A percentile compares a stretch with the other conserved stretches of the same genome.
phyloP scores from a whole-genome alignment of 2,329 filamentous ascomycete species.

The Zymoseptoria ardabiliae region DNA sequence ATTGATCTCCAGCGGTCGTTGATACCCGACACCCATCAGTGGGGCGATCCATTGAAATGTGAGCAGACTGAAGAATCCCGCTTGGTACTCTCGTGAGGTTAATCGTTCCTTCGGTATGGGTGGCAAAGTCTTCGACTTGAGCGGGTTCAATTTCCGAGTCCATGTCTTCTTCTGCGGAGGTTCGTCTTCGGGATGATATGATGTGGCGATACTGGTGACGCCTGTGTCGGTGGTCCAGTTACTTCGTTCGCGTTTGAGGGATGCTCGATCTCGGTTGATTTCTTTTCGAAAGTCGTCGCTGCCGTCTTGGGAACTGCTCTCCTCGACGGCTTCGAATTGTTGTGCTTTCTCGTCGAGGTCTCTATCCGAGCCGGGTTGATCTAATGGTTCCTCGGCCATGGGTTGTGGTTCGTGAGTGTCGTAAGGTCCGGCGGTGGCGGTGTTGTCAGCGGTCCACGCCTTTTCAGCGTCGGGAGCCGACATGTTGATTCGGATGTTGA shows the following conservation, averaged over 20 bases:
- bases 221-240: slow-evolving; percentile 29
- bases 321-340: slow-evolving; percentile 23
- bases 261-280: slow-evolving; percentile 1
- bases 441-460: slow-evolving; percentile 10
- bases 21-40: slow-evolving; percentile 79
- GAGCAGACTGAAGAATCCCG: slow-evolving; percentile 65
- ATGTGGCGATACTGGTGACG: slow-evolving; percentile 24
- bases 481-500: slow-evolving; percentile 6
- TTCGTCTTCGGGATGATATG: slow-evolving; percentile 14
- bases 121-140: slow-evolving; percentile 45
- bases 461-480: slow-evolving; percentile 12
- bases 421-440: slow-evolving; percentile 11
- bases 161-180: slow-evolving; percentile 48
- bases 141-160: slow-evolving; percentile 49
- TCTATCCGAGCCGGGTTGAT: slow-evolving; percentile 30
- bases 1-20: slow-evolving; percentile 69
- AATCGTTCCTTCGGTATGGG: slow-evolving; percentile 48
- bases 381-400: slow-evolving; percentile 33
- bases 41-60: slow-evolving; percentile 88
- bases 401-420: slow-evolving; percentile 31
- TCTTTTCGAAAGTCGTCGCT: slow-evolving; percentile 18
- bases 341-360: slow-evolving; percentile 30
- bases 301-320: slow-evolving; percentile 17
- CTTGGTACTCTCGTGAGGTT: slow-evolving; percentile 62
- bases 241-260: slow-evolving; percentile 23